A percentile compares a stretch with the other conserved stretches of the same genome.
phyloP scores from a whole-genome alignment of 768 basidiomycete genomes.

The Thelephora aurantiotincta region DNA sequence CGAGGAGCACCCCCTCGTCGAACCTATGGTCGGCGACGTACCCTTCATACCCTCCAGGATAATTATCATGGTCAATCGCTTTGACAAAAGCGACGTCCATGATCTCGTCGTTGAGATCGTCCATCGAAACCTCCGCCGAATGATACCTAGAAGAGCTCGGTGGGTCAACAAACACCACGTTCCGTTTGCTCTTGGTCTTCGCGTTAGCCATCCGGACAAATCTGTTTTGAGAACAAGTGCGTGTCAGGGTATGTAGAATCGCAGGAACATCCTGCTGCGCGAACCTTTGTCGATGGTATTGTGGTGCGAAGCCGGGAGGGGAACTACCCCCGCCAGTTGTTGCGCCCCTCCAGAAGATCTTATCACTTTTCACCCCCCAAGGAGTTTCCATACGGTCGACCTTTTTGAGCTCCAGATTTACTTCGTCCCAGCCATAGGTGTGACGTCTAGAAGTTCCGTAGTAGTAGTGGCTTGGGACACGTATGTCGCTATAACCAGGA shows the following conservation, averaged over 20 bases:
- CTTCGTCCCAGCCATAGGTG: slow-evolving; percentile 84
- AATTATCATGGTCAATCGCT: slow-evolving; percentile 50
- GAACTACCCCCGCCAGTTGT: slow-evolving; percentile 90
- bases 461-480: slow-evolving; percentile 95
- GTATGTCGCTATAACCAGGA: slow-evolving; percentile 75
- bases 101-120: slow-evolving; percentile 55
- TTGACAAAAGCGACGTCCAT: slow-evolving; percentile 87
- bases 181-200: slow-evolving; percentile 33
- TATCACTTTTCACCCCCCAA: slow-evolving; percentile 82
- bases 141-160: slow-evolving; percentile 40
- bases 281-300: slow-evolving; percentile 81
- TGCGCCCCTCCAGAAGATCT: slow-evolving; percentile 90
- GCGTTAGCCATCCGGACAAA: slow-evolving; percentile 74
- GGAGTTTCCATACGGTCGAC: slow-evolving; percentile 76
- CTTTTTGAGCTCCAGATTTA: slow-evolving; percentile 55
- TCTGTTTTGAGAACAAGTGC: slow-evolving; percentile 13
- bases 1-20: slow-evolving; percentile 63
- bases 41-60: slow-evolving; percentile 61
- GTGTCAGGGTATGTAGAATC: background rate
- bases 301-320: slow-evolving; percentile 67
- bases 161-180: slow-evolving; percentile 60
- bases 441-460: slow-evolving; percentile 70
- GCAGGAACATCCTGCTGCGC: background rate
- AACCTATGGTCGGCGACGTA: slow-evolving; percentile 55
- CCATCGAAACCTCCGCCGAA: slow-evolving; percentile 45